Evolutionary conservation across 1,284 basidiomycete species (phyloP), one percentile per base, ranked within the genome.

Genomic region (Filobasidium uniguttulatum): DNA sequence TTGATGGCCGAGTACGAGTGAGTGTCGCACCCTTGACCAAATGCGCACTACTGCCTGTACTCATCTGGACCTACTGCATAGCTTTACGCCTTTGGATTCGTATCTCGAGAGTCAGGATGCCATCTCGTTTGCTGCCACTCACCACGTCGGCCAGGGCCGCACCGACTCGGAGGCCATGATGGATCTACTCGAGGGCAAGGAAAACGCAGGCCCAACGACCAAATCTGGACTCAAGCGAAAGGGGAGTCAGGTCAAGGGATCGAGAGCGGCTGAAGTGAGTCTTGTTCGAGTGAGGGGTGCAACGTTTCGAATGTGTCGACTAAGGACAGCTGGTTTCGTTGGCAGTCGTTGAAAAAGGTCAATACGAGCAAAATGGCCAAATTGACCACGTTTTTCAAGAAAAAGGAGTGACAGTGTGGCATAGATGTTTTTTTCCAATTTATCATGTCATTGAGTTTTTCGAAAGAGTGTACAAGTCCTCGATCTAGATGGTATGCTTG

Each of bases 341-440:
- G 12, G 26, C 29, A 54, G 53, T 17, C 33, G 19, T 23, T 54
- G 34, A 54, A 54, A 25, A 54, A 54, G 36, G 53, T 54, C 19
- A 54, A 54, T 31, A 54, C 53, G 26, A 37, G 36, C 17, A 50
- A 50, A 36, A 54, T 54, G 53, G 40, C 49, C 7, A 54, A 54
- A 33, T 31, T 54, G 40, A 54, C 52, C 33, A 47, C 41, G 22
- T 54, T 54, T 38, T 54, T 54, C 25, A 38, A 34, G n/a, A 54
- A 54, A 33, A 48, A 50, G 52, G 9, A 33, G 31, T n/a, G 10
- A 33, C 9, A 10, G n/a, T 33, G 31, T 33, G n/a, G n/a, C n/a
- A n/a, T n/a, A n/a, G n/a, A n/a, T n/a, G n/a, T n/a, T n/a, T n/a
- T n/a, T n/a, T n/a, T n/a, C n/a, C n/a, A n/a, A n/a, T n/a, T n/a